These are phyloP conservation scores for Alternaria ventricosa DNA, from an alignment of 2,329 filamentous ascomycete species.

Conservation along the genomic window DNA sequence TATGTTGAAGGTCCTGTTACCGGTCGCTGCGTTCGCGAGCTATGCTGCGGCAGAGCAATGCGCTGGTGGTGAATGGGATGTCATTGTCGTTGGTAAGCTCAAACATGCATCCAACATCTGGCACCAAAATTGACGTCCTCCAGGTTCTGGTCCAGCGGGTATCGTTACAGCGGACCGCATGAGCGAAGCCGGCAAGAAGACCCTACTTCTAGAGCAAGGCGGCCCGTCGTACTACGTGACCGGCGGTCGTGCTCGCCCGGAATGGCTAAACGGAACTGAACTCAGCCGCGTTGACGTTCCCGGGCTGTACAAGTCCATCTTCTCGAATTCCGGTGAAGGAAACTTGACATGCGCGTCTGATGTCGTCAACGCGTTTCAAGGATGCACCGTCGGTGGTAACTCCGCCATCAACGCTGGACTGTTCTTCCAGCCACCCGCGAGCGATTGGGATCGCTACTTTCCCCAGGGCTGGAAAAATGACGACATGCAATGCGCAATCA, in stretches of 20 bases:
- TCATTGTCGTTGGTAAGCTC: slow-evolving; percentile 29
- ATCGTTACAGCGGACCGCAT: slow-evolving; percentile 61
- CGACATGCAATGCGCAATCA: slow-evolving; percentile 57
- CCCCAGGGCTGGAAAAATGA: slow-evolving; percentile 59
- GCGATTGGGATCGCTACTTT: slow-evolving; percentile 60
- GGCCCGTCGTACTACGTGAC: slow-evolving; percentile 59
- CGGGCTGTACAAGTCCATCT: slow-evolving; percentile 60
- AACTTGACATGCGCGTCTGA: slow-evolving; percentile 52
- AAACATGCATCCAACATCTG: background rate
- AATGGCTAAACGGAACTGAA: slow-evolving; percentile 57
- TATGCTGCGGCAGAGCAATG: slow-evolving; percentile 6
- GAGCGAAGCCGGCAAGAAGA: slow-evolving; percentile 60
- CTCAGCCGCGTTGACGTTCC: slow-evolving; percentile 62
- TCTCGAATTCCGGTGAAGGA: slow-evolving; percentile 44
- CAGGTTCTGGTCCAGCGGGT: slow-evolving; percentile 58
- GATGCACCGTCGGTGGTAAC: slow-evolving; percentile 60
- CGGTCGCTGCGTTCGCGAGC: slow-evolving; percentile 6
- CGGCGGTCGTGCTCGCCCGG: slow-evolving; percentile 56
- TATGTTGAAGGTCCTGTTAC: slow-evolving; percentile 17
- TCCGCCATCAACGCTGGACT: slow-evolving; percentile 63
- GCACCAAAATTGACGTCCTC: background rate
- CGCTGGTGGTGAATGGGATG: slow-evolving; percentile 26
- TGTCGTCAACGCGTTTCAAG: slow-evolving; percentile 54
- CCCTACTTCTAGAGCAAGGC: slow-evolving; percentile 60
- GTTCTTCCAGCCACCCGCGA: slow-evolving; percentile 61